These are phyloP conservation scores for Metschnikowia arizonensis DNA, from an alignment of 805 yeast species.

Conservation along the genomic window DNA sequence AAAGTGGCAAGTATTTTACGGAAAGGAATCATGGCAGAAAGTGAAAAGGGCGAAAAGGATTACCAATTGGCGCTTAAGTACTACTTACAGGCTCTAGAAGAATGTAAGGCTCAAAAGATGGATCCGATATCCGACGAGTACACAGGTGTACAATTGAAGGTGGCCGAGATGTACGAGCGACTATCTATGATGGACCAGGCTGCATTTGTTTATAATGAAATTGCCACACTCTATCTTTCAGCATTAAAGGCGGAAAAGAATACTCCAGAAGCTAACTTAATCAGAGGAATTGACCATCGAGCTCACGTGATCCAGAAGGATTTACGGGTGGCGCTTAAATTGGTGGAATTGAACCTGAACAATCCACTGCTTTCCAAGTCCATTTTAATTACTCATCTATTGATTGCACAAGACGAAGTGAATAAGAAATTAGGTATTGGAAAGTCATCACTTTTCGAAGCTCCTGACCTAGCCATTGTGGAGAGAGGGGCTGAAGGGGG, in stretches of 20 bases:
- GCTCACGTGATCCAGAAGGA: constrained; percentile 67
- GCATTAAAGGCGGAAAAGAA: constrained; percentile 41
- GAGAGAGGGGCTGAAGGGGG: background rate
- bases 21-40: constrained; percentile 80
- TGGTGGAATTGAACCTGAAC: constrained; percentile 51
- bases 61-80: constrained; percentile 63
- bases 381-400: constrained; percentile 56
- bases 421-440: constrained; percentile 33
- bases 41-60: constrained; percentile 59
- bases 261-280: constrained; percentile 22
- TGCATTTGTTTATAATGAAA: constrained; percentile 59
- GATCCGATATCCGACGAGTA: constrained; percentile 68
- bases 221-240: constrained; percentile 55
- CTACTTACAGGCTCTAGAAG: constrained; percentile 70
- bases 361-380: constrained; percentile 51
- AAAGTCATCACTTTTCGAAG: constrained; percentile 7
- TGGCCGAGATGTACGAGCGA: constrained; percentile 82
- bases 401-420: constrained; percentile 65
- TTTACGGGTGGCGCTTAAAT: constrained; percentile 62
- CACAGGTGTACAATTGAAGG: constrained; percentile 84
- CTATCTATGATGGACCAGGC: constrained; percentile 62
- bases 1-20: constrained; percentile 69
- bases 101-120: constrained; percentile 53
- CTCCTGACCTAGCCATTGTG: background rate
- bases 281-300: constrained; percentile 30